Base-by-base conservation (phyloP, 495 filamentous ascomycete species). In the Podospora bellae-mahoneyi region DNA sequence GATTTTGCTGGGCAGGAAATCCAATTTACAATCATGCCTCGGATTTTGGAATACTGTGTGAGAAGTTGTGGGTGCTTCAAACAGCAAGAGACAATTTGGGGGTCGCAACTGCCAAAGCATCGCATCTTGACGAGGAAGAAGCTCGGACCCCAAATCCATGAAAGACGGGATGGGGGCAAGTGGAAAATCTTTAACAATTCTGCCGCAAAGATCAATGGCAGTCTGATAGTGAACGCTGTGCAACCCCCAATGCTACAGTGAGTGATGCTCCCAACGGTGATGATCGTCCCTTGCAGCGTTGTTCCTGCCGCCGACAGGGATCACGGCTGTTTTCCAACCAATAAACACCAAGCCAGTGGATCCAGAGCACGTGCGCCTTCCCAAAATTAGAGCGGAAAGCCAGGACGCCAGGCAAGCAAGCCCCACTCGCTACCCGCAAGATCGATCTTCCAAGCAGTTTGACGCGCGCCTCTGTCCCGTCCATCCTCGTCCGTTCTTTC, bases 381-480 rank as follows among this genome's bases (percentile, higher is more conserved):
- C 28, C 61, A 30, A 20, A 68, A 59, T 54, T 54, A 60, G 39
- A 61, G 20, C 20, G 28, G 28, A 6, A 27, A 13, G 19, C 27
- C 28, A 27, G 27, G 59, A 48, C 15, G 39, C 39, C 39, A 18
- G 59, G 59, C 23, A 23, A 23, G 15, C 16, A 0, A 32, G 30
- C 61, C 61, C 61, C 61, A 63, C 61, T 48, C 61, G 32, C 61
- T 32, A 63, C 61, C 32, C 13, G 30, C 61, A n/a, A 32, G 61
- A 63, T 63, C 61, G 61, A 63, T 63, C 61, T 63, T 27, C 60
- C 61, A 63, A 44, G 61, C 61, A 68, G 58, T 69, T 73, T 73
- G 69, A 75, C 68, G 72, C 72, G 71, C 72, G 72, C 72, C 68
- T 71, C 65, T 61, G 44, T 5, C 58, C 44, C 44, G 54, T 65